Conservation (phyloP, 1,284 basidiomycete genomes). For the Pulveroboletus sp. region DNA sequence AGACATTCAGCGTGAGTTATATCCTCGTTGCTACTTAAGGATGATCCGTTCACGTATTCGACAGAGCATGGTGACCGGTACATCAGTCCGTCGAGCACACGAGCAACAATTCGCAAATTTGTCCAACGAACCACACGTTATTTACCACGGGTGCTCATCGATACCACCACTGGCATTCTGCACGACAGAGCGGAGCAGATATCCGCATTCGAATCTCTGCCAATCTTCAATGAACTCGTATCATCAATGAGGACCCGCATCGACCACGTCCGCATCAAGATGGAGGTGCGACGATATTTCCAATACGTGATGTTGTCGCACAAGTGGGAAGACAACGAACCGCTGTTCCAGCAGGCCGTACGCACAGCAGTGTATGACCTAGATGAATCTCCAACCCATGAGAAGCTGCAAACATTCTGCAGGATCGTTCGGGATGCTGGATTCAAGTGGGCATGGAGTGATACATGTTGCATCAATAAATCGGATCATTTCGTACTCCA, state of each 20-base stretch:
- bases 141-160: background rate
- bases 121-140: background rate
- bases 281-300: background rate
- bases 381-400: background rate
- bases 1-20: background rate
- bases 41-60: background rate
- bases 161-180: background rate
- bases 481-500: background rate
- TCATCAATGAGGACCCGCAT: background rate
- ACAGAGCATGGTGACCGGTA: background rate
- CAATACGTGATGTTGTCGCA: slow-evolving; percentile 5
- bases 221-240: background rate
- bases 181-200: background rate
- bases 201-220: background rate
- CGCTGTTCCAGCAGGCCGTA: background rate
- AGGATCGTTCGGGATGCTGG: background rate
- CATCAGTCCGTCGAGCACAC: background rate
- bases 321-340: background rate
- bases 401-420: background rate
- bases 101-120: background rate
- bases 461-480: background rate
- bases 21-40: background rate
- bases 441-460: too few relatives aligned
- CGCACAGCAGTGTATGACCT: background rate
- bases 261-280: background rate